Evolutionary conservation across 805 yeast species (phyloP).

Genomic region (Jamesozyma spencerorum): DNA sequence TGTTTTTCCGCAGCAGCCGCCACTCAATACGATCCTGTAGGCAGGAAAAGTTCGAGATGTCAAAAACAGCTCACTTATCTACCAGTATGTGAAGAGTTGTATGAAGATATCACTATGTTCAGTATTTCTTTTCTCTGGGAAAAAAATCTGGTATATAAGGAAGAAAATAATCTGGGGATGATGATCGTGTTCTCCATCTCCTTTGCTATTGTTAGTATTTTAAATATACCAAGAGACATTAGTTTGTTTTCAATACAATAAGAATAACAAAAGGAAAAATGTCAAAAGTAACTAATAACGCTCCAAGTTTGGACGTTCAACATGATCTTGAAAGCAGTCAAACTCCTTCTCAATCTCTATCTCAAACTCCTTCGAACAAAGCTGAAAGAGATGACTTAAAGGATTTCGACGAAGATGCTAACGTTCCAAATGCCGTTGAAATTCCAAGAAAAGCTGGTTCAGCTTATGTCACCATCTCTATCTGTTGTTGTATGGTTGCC

Average conservation of each 20-base stretch:
- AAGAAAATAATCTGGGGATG: too few relatives aligned
- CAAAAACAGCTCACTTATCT: too few relatives aligned
- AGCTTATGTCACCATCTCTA: conserved; percentile 4
- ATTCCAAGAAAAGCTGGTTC: conserved; percentile 9
- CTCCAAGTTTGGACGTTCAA: not conserved
- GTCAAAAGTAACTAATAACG: conserved; percentile 2
- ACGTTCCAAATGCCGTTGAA: conserved; percentile 4
- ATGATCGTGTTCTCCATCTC: not conserved
- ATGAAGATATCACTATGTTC: too few relatives aligned
- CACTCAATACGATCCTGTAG: too few relatives aligned
- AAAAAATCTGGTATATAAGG: too few relatives aligned
- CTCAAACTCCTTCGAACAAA: conserved; percentile 22
- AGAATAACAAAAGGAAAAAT: not conserved
- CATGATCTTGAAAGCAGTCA: not conserved
- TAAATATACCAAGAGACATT: not conserved
- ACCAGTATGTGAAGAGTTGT: too few relatives aligned
- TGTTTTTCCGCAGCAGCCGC: too few relatives aligned
- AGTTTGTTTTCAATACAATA: not conserved
- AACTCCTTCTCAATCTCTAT: conserved; percentile 13
- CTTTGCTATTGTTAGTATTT: not conserved
- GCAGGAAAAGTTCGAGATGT: too few relatives aligned
- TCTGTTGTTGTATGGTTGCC: conserved; percentile 4
- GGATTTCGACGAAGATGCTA: conserved; percentile 7
- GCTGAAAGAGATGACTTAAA: conserved; percentile 20
- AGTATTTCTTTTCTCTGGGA: too few relatives aligned